Conservation (phyloP, 2,329 filamentous ascomycete genomes). For the Cadophora gregata region DNA sequence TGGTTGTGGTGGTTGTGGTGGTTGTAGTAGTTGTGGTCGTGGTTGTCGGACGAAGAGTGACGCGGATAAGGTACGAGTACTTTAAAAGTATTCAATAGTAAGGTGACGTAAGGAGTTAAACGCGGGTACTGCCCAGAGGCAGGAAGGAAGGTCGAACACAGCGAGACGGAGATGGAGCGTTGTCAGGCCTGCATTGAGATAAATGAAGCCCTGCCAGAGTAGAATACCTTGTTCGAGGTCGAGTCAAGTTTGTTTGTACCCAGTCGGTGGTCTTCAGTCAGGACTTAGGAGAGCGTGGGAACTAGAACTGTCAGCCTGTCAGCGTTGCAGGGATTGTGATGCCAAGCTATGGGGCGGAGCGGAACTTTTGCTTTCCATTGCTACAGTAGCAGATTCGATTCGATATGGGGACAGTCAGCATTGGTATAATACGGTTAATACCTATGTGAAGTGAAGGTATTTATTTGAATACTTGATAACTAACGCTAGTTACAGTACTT, state of each 20-base stretch:
- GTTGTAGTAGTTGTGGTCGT: neutral
- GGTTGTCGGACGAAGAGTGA: neutral
- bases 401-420: no score
- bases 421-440: no score
- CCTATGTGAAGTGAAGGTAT: no score
- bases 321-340: conserved; percentile 8
- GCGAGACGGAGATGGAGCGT: neutral
- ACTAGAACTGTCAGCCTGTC: no score
- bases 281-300: conserved; percentile 3
- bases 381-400: no score
- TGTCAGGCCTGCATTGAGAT: conserved; percentile 9
- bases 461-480: no score
- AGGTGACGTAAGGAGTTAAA: neutral
- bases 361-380: no score
- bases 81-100: neutral
- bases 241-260: no score
- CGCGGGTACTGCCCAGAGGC: neutral
- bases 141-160: neutral
- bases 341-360: no score
- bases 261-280: conserved; percentile 1
- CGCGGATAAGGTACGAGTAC: neutral
- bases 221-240: neutral
- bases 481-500: no score
- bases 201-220: neutral
- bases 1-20: neutral